Conservation (phyloP, 495 filamentous ascomycete genomes). For the Apodospora peruviana region DNA sequence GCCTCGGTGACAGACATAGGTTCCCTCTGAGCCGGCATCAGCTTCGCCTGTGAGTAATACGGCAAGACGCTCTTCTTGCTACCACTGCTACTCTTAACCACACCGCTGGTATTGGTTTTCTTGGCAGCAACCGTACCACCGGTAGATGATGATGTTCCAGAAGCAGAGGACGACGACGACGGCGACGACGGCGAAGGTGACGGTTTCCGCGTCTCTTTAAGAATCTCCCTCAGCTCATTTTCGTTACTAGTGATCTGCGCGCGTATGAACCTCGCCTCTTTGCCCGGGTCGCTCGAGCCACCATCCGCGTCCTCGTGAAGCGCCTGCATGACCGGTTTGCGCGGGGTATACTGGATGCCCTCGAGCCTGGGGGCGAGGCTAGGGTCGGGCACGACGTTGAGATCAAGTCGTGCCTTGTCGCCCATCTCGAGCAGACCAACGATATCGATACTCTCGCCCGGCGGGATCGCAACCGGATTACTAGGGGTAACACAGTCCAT, state of each 20-base stretch:
- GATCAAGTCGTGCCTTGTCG: slow-evolving; percentile 57
- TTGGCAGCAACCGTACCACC: not conserved
- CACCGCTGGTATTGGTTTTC: too few relatives aligned
- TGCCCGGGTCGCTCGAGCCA: slow-evolving; percentile 24
- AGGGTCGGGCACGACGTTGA: slow-evolving; percentile 44
- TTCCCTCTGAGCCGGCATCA: slow-evolving; percentile 22
- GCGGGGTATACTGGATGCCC: slow-evolving; percentile 58
- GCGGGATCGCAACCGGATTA: slow-evolving; percentile 70
- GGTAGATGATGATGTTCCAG: too few relatives aligned
- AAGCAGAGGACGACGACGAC: too few relatives aligned
- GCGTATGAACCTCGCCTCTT: slow-evolving; percentile 60
- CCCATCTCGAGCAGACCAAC: slow-evolving; percentile 61
- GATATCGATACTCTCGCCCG: slow-evolving; percentile 83
- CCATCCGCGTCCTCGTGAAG: slow-evolving; percentile 42
- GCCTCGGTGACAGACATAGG: slow-evolving; percentile 23
- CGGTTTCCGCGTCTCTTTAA: slow-evolving; percentile 48
- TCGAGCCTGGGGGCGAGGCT: slow-evolving; percentile 46
- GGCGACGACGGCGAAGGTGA: not conserved
- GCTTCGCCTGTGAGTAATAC: slow-evolving; percentile 18
- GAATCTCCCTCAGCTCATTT: slow-evolving; percentile 65
- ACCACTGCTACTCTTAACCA: too few relatives aligned
- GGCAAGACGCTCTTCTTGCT: slow-evolving; percentile 26
- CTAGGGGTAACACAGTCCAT: slow-evolving; percentile 95
- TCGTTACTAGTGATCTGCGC: slow-evolving; percentile 80
- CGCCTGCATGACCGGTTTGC: slow-evolving; percentile 73